phyloP scores from a whole-genome alignment of 306 rosid species.

The Pueraria montana region DNA sequence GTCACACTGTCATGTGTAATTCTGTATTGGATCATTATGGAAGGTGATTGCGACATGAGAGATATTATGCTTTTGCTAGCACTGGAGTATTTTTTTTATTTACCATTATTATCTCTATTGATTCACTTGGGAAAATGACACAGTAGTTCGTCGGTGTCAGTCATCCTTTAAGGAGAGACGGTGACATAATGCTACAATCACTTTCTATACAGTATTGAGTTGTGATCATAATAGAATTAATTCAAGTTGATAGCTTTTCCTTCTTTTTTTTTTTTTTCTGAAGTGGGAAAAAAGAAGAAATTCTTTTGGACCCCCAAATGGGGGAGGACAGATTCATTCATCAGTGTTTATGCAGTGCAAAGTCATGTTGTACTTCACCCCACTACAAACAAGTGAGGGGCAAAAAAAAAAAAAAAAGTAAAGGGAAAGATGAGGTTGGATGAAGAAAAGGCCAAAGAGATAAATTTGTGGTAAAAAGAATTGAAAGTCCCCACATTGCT shows the following conservation, averaged over 20 bases:
- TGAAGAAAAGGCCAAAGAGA: constrained; percentile 41
- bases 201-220: background rate
- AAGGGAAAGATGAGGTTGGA: constrained; percentile 11
- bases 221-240: constrained; percentile 8
- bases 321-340: constrained; percentile 40
- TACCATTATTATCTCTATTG: constrained; percentile 24
- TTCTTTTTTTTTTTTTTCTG: background rate
- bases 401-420: background rate
- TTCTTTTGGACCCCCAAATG: constrained; percentile 38
- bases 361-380: constrained; percentile 48
- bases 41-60: constrained; percentile 55
- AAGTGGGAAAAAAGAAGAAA: constrained; percentile 8
- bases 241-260: background rate
- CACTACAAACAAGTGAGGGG: constrained; percentile 35
- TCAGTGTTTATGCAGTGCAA: constrained; percentile 36
- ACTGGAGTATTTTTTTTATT: background rate
- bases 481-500: constrained; percentile 62
- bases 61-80: constrained; percentile 30
- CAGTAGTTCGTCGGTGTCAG: constrained; percentile 42
- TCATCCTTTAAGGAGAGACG: constrained; percentile 35
- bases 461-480: constrained; percentile 52
- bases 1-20: constrained; percentile 18
- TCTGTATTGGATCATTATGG: constrained; percentile 45
- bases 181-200: constrained; percentile 36
- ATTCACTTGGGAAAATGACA: constrained; percentile 40